Conservation (phyloP, 2,329 filamentous ascomycete species). For the Alternaria postmessia region DNA sequence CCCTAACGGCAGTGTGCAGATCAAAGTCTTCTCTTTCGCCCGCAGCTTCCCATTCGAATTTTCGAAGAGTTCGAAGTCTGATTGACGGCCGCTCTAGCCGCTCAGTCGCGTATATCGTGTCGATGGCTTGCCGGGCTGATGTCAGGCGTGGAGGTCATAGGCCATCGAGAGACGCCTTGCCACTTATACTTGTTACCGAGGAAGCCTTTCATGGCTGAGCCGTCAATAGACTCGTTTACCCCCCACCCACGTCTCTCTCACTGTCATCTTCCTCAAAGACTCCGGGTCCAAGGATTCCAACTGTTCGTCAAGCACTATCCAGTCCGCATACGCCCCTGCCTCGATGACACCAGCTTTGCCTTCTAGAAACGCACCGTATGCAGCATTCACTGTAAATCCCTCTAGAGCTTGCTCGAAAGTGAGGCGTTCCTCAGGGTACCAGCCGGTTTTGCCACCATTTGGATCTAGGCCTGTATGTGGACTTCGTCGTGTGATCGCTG, state of each 20-base stretch:
- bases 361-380: constrained; percentile 67
- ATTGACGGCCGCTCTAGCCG: not conserved
- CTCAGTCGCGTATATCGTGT: not conserved
- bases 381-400: constrained; percentile 69
- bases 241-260: constrained; percentile 74
- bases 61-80: not conserved
- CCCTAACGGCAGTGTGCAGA: not conserved
- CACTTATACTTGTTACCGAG: constrained; percentile 3
- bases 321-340: constrained; percentile 71
- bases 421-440: constrained; percentile 68
- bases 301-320: constrained; percentile 71
- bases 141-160: not conserved
- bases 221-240: constrained; percentile 56
- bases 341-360: constrained; percentile 66
- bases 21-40: not conserved
- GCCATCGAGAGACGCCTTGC: not conserved
- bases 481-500: constrained; percentile 68
- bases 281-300: constrained; percentile 62
- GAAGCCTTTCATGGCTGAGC: constrained; percentile 18
- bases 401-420: constrained; percentile 66
- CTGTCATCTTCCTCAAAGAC: constrained; percentile 60
- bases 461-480: constrained; percentile 59
- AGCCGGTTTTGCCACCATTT: constrained; percentile 60
- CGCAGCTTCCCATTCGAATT: not conserved
- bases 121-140: not conserved